These are phyloP conservation scores for Quillaja saponaria DNA, from an alignment of 306 rosid genomes.

Conservation along the genomic window DNA sequence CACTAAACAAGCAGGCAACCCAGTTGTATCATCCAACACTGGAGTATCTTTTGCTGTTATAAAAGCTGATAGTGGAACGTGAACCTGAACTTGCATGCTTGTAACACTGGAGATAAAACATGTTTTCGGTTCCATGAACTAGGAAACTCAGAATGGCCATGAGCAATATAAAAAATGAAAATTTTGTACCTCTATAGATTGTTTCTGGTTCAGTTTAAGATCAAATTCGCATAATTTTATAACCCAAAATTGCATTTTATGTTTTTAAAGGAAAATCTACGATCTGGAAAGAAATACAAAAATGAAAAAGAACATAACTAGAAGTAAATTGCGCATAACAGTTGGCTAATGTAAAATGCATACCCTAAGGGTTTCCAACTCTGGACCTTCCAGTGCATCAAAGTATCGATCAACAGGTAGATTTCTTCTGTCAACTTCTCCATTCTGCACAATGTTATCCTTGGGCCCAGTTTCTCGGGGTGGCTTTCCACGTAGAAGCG, in stretches of 20 bases:
- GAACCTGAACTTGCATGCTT: neutral
- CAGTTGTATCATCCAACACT: too few relatives aligned
- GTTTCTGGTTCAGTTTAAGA: neutral
- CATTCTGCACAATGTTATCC: conserved; percentile 21
- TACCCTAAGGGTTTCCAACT: conserved; percentile 79
- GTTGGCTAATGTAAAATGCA: conserved; percentile 3
- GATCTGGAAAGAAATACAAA: neutral
- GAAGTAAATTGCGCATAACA: neutral
- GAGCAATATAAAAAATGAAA: neutral
- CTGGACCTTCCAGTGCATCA: conserved; percentile 68
- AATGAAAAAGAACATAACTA: neutral
- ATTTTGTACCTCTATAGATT: too few relatives aligned
- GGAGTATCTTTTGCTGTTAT: too few relatives aligned
- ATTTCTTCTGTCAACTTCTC: conserved; percentile 35
- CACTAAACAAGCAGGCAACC: too few relatives aligned
- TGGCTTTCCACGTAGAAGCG: conserved; percentile 62
- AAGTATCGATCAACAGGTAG: conserved; percentile 68
- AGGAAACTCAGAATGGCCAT: neutral
- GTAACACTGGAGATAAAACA: neutral
- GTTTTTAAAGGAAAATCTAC: neutral
- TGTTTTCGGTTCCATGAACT: neutral
- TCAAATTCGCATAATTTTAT: neutral
- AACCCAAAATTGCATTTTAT: neutral
- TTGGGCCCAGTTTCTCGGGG: conserved; percentile 26
- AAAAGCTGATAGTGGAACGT: too few relatives aligned